These are phyloP conservation scores for Amaranthus cruentus DNA, from an alignment of 148 eudicot genomes.

Conservation along the genomic window DNA sequence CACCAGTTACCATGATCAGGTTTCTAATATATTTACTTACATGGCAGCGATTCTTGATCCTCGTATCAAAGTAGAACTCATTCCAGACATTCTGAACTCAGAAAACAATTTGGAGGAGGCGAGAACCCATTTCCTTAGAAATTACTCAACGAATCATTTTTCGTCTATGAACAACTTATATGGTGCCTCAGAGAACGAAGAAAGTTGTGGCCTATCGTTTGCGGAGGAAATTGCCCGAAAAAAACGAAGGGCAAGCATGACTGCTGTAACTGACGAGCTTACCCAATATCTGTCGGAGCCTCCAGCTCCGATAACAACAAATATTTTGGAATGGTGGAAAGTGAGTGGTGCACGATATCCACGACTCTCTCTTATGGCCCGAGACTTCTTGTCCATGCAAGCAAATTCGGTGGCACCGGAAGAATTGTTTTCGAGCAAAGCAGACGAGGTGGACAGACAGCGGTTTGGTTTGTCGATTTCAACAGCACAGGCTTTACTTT, in stretches of 20 bases:
- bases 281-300: constrained; percentile 76
- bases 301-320: constrained; percentile 61
- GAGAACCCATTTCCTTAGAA: constrained; percentile 56
- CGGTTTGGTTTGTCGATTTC: constrained; percentile 39
- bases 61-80: constrained; percentile 69
- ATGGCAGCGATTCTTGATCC: constrained; percentile 89
- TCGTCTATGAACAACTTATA: constrained; percentile 38
- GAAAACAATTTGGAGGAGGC: constrained; percentile 60
- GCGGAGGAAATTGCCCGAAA: constrained; percentile 93
- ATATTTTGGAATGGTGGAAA: constrained; percentile 88
- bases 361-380: constrained; percentile 70
- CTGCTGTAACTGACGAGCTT: constrained; percentile 58
- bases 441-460: constrained; percentile 54
- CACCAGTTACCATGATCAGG: constrained; percentile 51
- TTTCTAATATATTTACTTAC: constrained; percentile 60
- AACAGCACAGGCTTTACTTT: constrained; percentile 39
- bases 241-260: constrained; percentile 59
- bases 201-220: constrained; percentile 58
- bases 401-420: constrained; percentile 65
- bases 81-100: constrained; percentile 64
- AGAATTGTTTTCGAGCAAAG: constrained; percentile 60
- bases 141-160: constrained; percentile 52
- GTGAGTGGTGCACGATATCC: constrained; percentile 68
- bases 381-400: constrained; percentile 73
- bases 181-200: constrained; percentile 42